Base-by-base conservation (phyloP, 257 asterid species). In the Primulina eburnea region DNA sequence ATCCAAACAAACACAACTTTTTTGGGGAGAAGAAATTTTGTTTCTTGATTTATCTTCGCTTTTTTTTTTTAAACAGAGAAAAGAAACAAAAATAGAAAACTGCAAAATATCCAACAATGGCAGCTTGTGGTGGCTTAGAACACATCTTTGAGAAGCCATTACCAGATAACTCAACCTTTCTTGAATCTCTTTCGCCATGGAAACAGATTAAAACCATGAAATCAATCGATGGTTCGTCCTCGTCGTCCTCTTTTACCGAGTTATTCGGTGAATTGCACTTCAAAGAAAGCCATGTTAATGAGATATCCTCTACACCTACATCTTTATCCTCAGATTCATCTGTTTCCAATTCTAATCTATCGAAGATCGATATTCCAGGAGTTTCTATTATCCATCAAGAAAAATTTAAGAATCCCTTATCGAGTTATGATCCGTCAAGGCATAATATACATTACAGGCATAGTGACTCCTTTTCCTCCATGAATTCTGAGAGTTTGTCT, bases 71-170 rank as follows among this genome's bases (percentile, higher is more conserved):
- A 14, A 34, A 55, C 26, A 56, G 20, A 43, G 40, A 61, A 8
- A 40, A 12, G 18, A 40, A 5, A 9, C 4, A 34, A 1, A 57
- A 24, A 24, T 3, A 16, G 6, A 0, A 30, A 32, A 57, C 37
- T 73, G 32, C 20, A 61, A 64, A 63, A 43, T 12, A 56, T 20
- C 35, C 11, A 56, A 71, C 30, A 56, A 86, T 86, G 93, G 86
- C 95, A 34, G 83, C 85, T 76, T 88, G 86, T 73, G 87, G 85
- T 47, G 76, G 86, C 76, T 73, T 83, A 33, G 87, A 84, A 68
- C 95, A 78, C 72, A 78, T 88, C 32, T 83, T 86, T 68, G 88
- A 83, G 37, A 85, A 76, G 20, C 79, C 89, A 75, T 71, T 83
- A 67, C 84, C 80, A 24, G 87, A 82, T 77, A 82, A 43, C 71